Conservation (phyloP, 192 early-diverging fungal genomes). For the Mortierella alpina region DNA sequence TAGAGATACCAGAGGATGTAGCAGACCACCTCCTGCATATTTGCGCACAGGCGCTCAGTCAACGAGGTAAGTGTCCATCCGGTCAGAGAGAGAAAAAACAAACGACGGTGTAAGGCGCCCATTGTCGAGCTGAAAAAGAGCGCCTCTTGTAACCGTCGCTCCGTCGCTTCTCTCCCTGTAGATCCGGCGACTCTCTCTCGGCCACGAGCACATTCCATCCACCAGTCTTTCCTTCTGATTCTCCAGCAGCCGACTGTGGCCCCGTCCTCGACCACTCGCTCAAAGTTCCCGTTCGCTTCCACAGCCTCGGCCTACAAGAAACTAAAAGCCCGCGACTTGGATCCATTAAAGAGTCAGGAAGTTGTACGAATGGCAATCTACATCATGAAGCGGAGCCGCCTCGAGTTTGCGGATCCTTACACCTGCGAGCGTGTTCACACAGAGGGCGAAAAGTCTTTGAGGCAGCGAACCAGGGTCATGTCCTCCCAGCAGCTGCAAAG, state of each 20-base stretch:
- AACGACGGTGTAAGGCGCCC: too few species aligned
- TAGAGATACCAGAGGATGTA: slow-evolving; percentile 43
- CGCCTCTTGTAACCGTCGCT: too few species aligned
- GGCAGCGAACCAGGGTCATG: background rate
- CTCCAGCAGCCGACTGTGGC: background rate
- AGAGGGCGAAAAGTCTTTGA: slow-evolving; percentile 13
- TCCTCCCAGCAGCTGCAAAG: background rate
- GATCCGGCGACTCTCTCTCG: slow-evolving; percentile 31
- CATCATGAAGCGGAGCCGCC: slow-evolving; percentile 17
- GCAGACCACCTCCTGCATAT: slow-evolving; percentile 30
- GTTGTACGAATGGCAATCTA: slow-evolving; percentile 31
- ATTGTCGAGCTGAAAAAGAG: too few species aligned
- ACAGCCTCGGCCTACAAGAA: slow-evolving; percentile 3
- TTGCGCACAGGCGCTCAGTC: slow-evolving; percentile 22
- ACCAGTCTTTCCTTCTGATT: slow-evolving; percentile 24
- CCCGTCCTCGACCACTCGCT: background rate
- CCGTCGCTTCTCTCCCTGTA: background rate
- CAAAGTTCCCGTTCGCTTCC: slow-evolving; percentile 25
- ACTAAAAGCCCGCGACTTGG: slow-evolving; percentile 3
- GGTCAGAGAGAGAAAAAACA: too few species aligned
- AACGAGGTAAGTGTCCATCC: slow-evolving; percentile 26
- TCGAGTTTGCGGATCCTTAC: slow-evolving; percentile 31
- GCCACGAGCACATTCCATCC: slow-evolving; percentile 16
- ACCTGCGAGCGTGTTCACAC: slow-evolving; percentile 39
- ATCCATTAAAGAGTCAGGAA: slow-evolving; percentile 24